Evolutionary conservation across 352 stramenopile genomes (phyloP).

Genomic region (Plasmopara muralis): DNA sequence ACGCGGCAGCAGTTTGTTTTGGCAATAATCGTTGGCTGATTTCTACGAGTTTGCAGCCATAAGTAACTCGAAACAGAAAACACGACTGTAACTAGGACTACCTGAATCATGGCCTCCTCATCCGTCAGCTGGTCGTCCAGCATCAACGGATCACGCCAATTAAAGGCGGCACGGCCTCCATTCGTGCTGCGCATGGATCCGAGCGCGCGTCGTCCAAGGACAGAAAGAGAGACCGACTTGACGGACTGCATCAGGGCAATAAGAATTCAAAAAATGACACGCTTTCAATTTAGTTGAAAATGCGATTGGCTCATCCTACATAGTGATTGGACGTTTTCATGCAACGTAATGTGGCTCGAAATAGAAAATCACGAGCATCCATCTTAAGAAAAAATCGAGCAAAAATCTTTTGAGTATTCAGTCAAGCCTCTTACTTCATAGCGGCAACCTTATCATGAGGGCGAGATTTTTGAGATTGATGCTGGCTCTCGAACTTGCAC

Average conservation of each 20-base stretch:
- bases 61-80: slow-evolving; percentile 3
- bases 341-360: too few species aligned
- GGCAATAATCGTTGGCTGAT: slow-evolving; percentile 90
- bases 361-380: too few species aligned
- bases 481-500: too few species aligned
- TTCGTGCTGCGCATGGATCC: slow-evolving; percentile 36
- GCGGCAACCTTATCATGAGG: too few species aligned
- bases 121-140: slow-evolving; percentile 80
- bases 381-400: too few species aligned
- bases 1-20: slow-evolving; percentile 89
- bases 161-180: slow-evolving; percentile 48
- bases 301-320: too few species aligned
- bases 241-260: slow-evolving; percentile 16
- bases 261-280: too few species aligned
- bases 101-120: slow-evolving; percentile 89
- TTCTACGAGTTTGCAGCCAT: slow-evolving; percentile 46
- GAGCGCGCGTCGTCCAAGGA: slow-evolving; percentile 14
- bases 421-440: too few species aligned
- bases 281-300: too few species aligned
- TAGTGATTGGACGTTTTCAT: too few species aligned
- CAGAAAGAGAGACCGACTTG: slow-evolving; percentile 23
- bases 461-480: too few species aligned
- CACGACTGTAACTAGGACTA: slow-evolving; percentile 16
- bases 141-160: slow-evolving; percentile 78
- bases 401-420: too few species aligned